These are phyloP conservation scores for Saturnispora galanensis DNA, from an alignment of 805 yeast species.

Conservation along the genomic window DNA sequence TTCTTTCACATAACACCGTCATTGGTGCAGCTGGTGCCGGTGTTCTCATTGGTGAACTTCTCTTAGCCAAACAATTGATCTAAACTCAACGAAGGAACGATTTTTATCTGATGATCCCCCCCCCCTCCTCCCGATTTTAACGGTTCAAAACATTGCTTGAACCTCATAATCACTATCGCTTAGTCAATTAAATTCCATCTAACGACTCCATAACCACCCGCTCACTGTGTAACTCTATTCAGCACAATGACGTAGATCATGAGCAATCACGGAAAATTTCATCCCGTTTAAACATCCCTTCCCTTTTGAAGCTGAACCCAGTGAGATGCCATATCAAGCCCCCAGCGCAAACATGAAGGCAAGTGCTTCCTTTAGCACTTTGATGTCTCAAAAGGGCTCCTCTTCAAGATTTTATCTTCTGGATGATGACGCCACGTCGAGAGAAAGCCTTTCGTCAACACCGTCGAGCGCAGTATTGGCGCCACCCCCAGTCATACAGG, in stretches of 20 bases:
- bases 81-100: conserved; percentile 24
- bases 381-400: conserved; percentile 2
- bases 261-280: too few species aligned
- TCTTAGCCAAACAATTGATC: conserved; percentile 65
- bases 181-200: too few species aligned
- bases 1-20: conserved; percentile 92
- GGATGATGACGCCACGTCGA: conserved; percentile 11
- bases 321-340: conserved; percentile 5
- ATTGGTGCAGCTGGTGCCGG: conserved; percentile 99
- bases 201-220: too few species aligned
- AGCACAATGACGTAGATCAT: too few species aligned
- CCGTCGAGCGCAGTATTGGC: neutral
- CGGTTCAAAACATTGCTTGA: too few species aligned
- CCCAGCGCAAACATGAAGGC: conserved; percentile 6
- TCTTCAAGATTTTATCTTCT: conserved; percentile 10
- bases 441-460: conserved; percentile 8
- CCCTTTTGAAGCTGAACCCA: neutral
- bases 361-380: conserved; percentile 1
- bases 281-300: neutral
- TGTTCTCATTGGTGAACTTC: conserved; percentile 84
- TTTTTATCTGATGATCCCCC: neutral
- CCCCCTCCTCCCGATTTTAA: neutral
- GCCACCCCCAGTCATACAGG: neutral
- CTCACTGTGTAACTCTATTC: too few species aligned
- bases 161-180: too few species aligned